Evolutionary conservation across 108 stramenopile species (phyloP).

Genomic region (Conticribra weissflogii): DNA sequence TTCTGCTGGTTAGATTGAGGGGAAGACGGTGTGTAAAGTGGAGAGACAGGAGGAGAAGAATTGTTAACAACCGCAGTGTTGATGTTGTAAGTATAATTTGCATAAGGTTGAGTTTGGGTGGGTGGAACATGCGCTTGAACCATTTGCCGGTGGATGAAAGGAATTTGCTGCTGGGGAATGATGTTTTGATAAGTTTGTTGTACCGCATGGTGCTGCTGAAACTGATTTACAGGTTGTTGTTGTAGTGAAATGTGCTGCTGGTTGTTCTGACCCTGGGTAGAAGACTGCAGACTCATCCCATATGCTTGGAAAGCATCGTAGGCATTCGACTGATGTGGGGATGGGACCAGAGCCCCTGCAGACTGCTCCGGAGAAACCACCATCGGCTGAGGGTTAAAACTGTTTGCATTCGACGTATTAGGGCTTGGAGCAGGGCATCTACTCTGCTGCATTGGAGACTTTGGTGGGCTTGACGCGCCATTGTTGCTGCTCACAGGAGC

Average conservation of each 20-base stretch:
- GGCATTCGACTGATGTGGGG: neutral
- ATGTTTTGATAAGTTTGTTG: neutral
- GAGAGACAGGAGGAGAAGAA: constrained; percentile 32
- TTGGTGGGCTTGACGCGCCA: neutral
- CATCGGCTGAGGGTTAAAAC: neutral
- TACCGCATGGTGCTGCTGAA: neutral
- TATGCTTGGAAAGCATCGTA: neutral
- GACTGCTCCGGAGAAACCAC: neutral
- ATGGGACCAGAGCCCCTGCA: neutral
- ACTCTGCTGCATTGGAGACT: neutral
- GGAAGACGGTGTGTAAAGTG: constrained; percentile 29
- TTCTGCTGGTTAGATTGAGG: constrained; percentile 5
- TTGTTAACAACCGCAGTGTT: neutral
- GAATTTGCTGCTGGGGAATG: neutral
- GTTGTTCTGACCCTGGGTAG: neutral
- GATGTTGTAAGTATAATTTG: neutral
- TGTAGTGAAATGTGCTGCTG: neutral
- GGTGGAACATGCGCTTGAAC: neutral
- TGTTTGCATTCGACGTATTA: neutral
- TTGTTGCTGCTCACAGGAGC: neutral
- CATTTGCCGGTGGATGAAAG: neutral
- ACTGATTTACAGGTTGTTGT: too few relatives aligned
- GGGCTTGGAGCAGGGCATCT: neutral
- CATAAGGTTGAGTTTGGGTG: neutral
- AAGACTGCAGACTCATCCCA: neutral